Conservation (phyloP, 139 green algal genomes). For the Chlamydomonas schloesseri region DNA sequence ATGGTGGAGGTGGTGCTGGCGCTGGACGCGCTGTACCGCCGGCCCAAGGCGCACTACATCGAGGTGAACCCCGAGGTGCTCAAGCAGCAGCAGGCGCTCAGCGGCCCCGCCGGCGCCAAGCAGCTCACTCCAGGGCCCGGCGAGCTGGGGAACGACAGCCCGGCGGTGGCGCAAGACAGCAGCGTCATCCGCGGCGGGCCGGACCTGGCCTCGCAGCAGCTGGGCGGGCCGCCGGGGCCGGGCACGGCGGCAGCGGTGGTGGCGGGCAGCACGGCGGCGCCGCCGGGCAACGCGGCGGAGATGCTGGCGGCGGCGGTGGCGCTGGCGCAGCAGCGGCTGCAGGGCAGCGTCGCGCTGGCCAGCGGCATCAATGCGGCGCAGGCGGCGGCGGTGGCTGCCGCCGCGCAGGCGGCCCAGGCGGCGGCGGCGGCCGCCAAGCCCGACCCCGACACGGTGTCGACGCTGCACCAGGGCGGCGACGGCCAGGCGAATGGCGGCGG, state of each 20-base stretch:
- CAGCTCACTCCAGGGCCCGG: constrained; percentile 14
- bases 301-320: constrained; percentile 28
- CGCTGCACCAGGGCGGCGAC: not conserved
- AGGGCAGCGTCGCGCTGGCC: not conserved
- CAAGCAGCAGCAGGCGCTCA: constrained; percentile 33
- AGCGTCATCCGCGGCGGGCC: constrained; percentile 7
- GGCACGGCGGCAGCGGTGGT: not conserved
- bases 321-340: constrained; percentile 25
- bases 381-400: not conserved
- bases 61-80: constrained; percentile 45
- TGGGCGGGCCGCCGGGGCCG: not conserved
- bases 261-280: not conserved
- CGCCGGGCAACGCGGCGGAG: not conserved
- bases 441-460: constrained; percentile 15
- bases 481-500: not conserved
- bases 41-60: constrained; percentile 65
- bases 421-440: not conserved
- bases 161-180: not conserved
- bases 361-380: not conserved
- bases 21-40: constrained; percentile 72
- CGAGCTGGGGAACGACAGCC: constrained; percentile 12
- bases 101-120: not conserved
- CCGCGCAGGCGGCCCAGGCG: not conserved
- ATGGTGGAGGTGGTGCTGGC: constrained; percentile 72
- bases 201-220: constrained; percentile 4